phyloP scores from a whole-genome alignment of 768 basidiomycete species.

The Trametes punicea region DNA sequence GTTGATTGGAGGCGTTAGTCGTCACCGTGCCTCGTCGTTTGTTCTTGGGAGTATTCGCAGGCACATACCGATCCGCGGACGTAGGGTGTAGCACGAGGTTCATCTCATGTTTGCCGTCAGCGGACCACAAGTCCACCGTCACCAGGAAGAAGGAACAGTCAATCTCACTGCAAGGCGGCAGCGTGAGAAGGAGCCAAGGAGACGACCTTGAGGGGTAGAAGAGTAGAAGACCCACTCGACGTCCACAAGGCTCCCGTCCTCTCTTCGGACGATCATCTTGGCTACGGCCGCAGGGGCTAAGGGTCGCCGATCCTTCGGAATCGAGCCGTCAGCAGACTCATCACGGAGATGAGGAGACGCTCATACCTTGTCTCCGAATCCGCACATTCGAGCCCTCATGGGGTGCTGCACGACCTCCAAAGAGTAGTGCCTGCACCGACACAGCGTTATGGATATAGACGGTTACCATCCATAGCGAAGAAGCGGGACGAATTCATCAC shows the following conservation, averaged over 20 bases:
- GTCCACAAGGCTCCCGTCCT: conserved; percentile 65
- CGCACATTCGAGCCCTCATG: conserved; percentile 89
- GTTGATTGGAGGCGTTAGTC: conserved; percentile 17
- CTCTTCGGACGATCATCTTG: conserved; percentile 71
- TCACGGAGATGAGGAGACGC: conserved; percentile 8
- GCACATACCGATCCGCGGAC: conserved; percentile 70
- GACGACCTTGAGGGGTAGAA: not conserved
- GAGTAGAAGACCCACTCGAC: conserved; percentile 58
- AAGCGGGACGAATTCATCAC: conserved; percentile 24
- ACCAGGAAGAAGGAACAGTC: conserved; percentile 88
- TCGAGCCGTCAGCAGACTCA: conserved; percentile 16
- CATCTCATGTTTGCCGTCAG: conserved; percentile 76
- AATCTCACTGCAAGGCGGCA: conserved; percentile 53
- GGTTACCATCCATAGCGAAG: not conserved
- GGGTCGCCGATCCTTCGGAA: conserved; percentile 79
- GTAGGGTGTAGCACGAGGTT: conserved; percentile 89
- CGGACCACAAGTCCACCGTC: conserved; percentile 91
- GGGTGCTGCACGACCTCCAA: conserved; percentile 88
- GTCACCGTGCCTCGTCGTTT: conserved; percentile 26
- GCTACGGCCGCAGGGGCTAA: conserved; percentile 88
- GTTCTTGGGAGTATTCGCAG: conserved; percentile 36
- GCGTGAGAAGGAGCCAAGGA: conserved; percentile 4
- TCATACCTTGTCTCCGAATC: conserved; percentile 90
- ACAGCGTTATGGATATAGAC: conserved; percentile 8
- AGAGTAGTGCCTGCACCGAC: conserved; percentile 63